Conservation (phyloP, 2,329 filamentous ascomycete genomes). For the Botrytis porri region DNA sequence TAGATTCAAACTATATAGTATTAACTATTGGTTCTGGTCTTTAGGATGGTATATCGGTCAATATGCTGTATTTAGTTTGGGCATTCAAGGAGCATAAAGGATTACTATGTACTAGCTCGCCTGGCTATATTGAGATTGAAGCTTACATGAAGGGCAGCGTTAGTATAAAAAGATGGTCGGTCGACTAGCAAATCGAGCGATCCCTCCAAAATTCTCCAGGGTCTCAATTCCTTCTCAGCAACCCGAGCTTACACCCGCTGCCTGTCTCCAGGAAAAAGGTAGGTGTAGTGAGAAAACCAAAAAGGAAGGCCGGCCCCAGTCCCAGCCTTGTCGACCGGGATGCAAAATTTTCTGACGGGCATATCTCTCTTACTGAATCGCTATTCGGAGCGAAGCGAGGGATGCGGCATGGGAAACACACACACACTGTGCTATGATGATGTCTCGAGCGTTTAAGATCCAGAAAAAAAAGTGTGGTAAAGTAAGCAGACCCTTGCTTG, state of each 20-base stretch:
- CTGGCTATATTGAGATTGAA: conserved; percentile 9
- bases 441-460: conserved; percentile 7
- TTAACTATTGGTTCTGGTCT: not conserved
- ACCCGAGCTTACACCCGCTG: conserved; percentile 11
- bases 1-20: not conserved
- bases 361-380: conserved; percentile 10
- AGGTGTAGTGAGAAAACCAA: conserved; percentile 4
- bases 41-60: not conserved
- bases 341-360: not conserved
- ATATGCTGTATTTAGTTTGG: not conserved
- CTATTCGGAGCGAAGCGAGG: not conserved
- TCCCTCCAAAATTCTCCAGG: conserved; percentile 6
- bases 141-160: conserved; percentile 8
- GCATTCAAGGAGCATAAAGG: not conserved
- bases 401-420: not conserved
- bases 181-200: conserved; percentile 2
- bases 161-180: not conserved
- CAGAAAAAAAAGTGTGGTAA: not conserved
- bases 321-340: conserved; percentile 20
- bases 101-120: conserved; percentile 10
- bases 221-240: conserved; percentile 16
- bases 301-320: conserved; percentile 11
- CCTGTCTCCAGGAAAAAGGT: conserved; percentile 6
- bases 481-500: conserved; percentile 9
- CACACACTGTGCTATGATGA: conserved; percentile 9